These are phyloP conservation scores for Lepidium sativum DNA, from an alignment of 345 rosid species.

Conservation along the genomic window DNA sequence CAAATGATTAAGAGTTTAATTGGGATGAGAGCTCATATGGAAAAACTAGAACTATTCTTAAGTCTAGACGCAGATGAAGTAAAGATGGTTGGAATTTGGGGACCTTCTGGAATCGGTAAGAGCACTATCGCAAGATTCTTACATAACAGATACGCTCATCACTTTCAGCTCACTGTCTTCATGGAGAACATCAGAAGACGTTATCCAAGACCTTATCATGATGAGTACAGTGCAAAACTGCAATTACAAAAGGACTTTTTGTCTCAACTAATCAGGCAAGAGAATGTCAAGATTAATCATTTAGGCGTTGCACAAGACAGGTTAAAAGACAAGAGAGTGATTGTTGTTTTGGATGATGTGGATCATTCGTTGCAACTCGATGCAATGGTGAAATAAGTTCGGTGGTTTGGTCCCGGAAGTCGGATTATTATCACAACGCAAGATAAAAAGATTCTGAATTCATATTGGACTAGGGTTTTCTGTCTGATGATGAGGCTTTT, in stretches of 20 bases:
- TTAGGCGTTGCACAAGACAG: not conserved
- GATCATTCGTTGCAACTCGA: too few species aligned
- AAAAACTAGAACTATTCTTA: not conserved
- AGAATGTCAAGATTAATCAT: too few species aligned
- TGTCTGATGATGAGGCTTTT: too few species aligned
- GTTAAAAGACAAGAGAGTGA: constrained; percentile 4
- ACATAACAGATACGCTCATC: not conserved
- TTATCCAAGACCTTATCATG: not conserved
- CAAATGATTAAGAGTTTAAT: not conserved
- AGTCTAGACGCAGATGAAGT: not conserved
- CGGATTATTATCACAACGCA: too few species aligned
- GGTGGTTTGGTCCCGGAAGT: too few species aligned
- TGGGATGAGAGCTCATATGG: constrained; percentile 21
- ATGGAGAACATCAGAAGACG: not conserved
- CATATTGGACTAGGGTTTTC: too few species aligned
- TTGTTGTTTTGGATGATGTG: too few species aligned
- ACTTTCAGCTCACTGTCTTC: not conserved
- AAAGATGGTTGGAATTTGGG: constrained; percentile 31
- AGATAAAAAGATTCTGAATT: too few species aligned
- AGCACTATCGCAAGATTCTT: constrained; percentile 31
- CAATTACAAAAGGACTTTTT: too few species aligned
- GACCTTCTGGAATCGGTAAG: constrained; percentile 24
- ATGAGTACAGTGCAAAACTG: not conserved
- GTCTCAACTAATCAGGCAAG: too few species aligned
- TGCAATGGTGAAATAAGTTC: not conserved